A percentile compares a stretch with the other conserved stretches of the same genome.
Conservation (phyloP, 805 yeast species). For the Candida ponderosae region DNA sequence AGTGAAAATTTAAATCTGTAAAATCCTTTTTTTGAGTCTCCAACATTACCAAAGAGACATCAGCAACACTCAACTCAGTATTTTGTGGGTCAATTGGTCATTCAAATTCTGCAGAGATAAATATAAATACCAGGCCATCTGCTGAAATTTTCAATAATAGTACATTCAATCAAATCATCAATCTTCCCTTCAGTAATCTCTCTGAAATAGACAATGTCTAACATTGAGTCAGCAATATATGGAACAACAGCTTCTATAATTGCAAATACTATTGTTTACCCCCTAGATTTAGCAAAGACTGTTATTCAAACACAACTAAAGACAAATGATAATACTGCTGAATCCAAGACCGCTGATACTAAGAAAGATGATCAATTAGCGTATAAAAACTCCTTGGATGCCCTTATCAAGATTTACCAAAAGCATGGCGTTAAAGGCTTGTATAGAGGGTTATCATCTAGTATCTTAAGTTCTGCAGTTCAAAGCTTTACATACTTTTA, state of each 20-base stretch:
- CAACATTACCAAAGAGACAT: no score
- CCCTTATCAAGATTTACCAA: slow-evolving; percentile 45
- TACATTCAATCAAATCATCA: no score
- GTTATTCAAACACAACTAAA: slow-evolving; percentile 61
- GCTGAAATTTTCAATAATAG: no score
- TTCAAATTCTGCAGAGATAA: no score
- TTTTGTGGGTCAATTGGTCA: no score
- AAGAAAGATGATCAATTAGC: slow-evolving; percentile 12
- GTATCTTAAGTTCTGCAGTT: slow-evolving; percentile 63
- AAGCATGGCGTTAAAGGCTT: slow-evolving; percentile 60
- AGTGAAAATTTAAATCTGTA: no score
- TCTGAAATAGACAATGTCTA: slow-evolving; percentile 28
- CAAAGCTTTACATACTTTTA: slow-evolving; percentile 80
- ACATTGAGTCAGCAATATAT: slow-evolving; percentile 66
- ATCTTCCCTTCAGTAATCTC: slow-evolving; percentile 2
- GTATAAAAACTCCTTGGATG: slow-evolving; percentile 57
- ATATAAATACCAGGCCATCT: no score
- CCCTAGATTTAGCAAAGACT: slow-evolving; percentile 72
- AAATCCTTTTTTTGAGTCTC: no score
- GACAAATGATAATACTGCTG: slow-evolving; percentile 5
- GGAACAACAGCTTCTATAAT: slow-evolving; percentile 78
- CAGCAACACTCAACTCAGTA: no score
- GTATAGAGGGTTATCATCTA: slow-evolving; percentile 65
- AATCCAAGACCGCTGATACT: neutral
- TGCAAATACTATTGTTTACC: slow-evolving; percentile 76